Evolutionary conservation across 306 rosid species (phyloP).

Genomic region (Cucumis sativus): DNA sequence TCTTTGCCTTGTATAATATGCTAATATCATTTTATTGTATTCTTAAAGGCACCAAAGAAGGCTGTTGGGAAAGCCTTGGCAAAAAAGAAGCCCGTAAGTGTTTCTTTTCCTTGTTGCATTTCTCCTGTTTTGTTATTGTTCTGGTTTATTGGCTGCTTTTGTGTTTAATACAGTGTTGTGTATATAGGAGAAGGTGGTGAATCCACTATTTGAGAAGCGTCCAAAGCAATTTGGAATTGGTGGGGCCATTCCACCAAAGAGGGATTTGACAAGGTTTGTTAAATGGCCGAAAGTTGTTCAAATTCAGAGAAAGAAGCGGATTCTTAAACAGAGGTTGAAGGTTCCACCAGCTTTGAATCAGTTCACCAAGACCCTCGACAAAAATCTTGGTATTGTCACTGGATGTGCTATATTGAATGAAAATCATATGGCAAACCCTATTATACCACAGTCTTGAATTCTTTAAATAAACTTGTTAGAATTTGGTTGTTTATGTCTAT

Average conservation of each 20-base stretch:
- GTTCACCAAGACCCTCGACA: conserved; percentile 73
- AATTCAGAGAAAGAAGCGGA: conserved; percentile 51
- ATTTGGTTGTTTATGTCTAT: not conserved
- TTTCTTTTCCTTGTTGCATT: not conserved
- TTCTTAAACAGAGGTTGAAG: conserved; percentile 64
- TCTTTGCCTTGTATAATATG: not conserved
- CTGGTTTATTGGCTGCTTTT: not conserved
- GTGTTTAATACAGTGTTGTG: not conserved
- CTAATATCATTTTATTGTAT: not conserved
- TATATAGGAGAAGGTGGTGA: conserved; percentile 27
- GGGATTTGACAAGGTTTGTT: conserved; percentile 44
- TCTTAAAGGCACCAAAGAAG: conserved; percentile 27
- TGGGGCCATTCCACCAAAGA: conserved; percentile 55
- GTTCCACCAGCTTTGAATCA: conserved; percentile 72
- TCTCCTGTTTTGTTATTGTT: not conserved
- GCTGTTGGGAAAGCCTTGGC: conserved; percentile 24
- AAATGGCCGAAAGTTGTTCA: conserved; percentile 58
- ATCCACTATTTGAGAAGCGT: conserved; percentile 58
- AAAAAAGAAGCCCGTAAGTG: conserved; percentile 24
- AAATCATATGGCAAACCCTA: not conserved
- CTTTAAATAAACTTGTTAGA: not conserved
- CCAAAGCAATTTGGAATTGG: conserved; percentile 63
- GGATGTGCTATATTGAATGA: not conserved
- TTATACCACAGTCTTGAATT: not conserved
- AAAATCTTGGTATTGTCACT: conserved; percentile 37